These are phyloP conservation scores for Ambrosia artemisiifolia DNA, from an alignment of 129 eudicot species.

Conservation along the genomic window DNA sequence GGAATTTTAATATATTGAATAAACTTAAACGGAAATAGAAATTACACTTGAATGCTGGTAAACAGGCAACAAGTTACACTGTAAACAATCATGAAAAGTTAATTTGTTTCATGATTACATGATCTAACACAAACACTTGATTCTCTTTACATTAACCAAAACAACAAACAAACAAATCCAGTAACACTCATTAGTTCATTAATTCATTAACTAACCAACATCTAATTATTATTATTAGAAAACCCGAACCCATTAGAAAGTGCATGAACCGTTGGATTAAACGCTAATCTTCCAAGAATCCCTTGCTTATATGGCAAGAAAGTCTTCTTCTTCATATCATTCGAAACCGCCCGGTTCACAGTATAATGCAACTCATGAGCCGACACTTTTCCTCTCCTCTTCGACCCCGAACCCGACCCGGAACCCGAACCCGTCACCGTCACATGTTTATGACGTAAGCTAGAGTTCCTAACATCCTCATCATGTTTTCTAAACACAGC, in stretches of 20 bases:
- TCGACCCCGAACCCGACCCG: slow-evolving; percentile 22
- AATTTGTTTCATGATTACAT: slow-evolving; percentile 16
- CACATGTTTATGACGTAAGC: slow-evolving; percentile 30
- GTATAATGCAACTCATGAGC: slow-evolving; percentile 89
- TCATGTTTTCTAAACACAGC: slow-evolving; percentile 34
- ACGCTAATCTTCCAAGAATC: slow-evolving; percentile 65
- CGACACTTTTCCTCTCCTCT: slow-evolving; percentile 56
- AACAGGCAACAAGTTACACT: too few relatives aligned
- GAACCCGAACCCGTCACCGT: too few relatives aligned
- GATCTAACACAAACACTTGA: not conserved
- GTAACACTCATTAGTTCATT: not conserved
- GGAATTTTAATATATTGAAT: too few relatives aligned
- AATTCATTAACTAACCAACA: not conserved
- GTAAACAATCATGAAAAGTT: too few relatives aligned
- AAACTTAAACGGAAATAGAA: too few relatives aligned
- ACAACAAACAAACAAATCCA: slow-evolving; percentile 27
- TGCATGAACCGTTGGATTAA: slow-evolving; percentile 71
- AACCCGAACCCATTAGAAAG: slow-evolving; percentile 70
- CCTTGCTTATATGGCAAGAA: slow-evolving; percentile 94
- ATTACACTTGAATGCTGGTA: too few relatives aligned
- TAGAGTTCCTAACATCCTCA: slow-evolving; percentile 38
- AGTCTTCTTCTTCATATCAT: slow-evolving; percentile 81
- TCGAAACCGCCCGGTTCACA: slow-evolving; percentile 64
- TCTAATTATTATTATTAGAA: slow-evolving; percentile 22
- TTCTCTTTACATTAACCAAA: slow-evolving; percentile 14